Base-by-base conservation (phyloP, 2,329 filamentous ascomycete genomes). In the Aciculosporium take region DNA sequence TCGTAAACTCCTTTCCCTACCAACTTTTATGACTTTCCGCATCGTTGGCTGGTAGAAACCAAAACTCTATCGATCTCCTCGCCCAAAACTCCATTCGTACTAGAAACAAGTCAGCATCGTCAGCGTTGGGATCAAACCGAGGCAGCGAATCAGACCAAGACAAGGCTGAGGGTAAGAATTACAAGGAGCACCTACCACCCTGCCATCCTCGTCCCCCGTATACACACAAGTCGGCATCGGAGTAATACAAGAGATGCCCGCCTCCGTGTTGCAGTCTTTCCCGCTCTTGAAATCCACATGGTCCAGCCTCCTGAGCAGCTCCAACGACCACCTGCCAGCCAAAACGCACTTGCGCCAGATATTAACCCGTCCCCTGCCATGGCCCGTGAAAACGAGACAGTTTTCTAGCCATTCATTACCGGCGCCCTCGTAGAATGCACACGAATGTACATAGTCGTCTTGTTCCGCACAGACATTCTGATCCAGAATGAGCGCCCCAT, bases 361-460 rank as follows among this genome's bases (percentile, higher is more conserved):
- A 53, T 94, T 94, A 27, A 94, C 88, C 12, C 87, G 71, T 0
- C 91, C 91, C 39, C 79, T 70, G 48, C 76, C 71, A 56, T 96
- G 91, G 0, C 91, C 91, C 0, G 89, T 96, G 48, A 98, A 88
- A 29, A 96, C 66, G 33, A 98, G 68, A 46, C 81, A 80, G 41
- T 81, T 80, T 61, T 93, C 85, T 3, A 94, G 69, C 85, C 88
- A 96, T 61, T 96, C 91, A 51, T 87, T 91, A 2, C 81, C 82
- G 0, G 79, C 74, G 0, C 89, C 89, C 58, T 96, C 88, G 61
- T 96, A 96, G 59, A 94, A 94, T 3, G 88, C 84, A 48, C 87
- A 91, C 1, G 81, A 79, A 37, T 84, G 71, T 2, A 95, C 78
- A 27, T 72, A 78, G 54, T 95, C 89, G 20, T 89, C 84, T 8